Conservation (phyloP, 768 basidiomycete genomes). For the Naganishia vaughanmartiniae region DNA sequence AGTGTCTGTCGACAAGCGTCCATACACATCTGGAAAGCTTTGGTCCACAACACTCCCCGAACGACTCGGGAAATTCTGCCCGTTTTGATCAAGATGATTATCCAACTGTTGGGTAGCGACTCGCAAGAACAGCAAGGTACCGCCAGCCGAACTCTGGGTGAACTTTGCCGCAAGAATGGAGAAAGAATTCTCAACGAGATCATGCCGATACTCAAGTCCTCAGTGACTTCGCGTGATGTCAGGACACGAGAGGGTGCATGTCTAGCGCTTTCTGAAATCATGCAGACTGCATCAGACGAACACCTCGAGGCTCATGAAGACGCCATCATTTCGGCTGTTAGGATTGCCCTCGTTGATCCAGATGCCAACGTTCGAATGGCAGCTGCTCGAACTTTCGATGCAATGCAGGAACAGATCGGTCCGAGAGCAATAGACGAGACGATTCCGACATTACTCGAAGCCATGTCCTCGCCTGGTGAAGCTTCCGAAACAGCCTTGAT, state of each 20-base stretch:
- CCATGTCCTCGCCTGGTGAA: conserved; percentile 85
- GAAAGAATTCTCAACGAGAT: conserved; percentile 84
- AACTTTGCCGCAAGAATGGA: conserved; percentile 91
- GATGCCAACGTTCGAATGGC: conserved; percentile 80
- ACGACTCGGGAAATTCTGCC: conserved; percentile 76
- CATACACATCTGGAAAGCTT: conserved; percentile 95
- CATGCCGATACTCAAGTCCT: conserved; percentile 68
- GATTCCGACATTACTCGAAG: conserved; percentile 89
- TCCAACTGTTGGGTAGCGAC: conserved; percentile 67
- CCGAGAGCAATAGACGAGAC: conserved; percentile 91
- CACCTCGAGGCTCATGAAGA: conserved; percentile 86
- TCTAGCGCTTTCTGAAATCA: conserved; percentile 77
- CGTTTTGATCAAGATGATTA: conserved; percentile 76
- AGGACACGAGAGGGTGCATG: conserved; percentile 77
- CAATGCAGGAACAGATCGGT: conserved; percentile 86
- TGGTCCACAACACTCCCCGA: conserved; percentile 74
- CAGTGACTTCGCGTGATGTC: conserved; percentile 58
- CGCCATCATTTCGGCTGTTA: conserved; percentile 79
- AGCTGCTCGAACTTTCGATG: conserved; percentile 84
- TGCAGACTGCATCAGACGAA: conserved; percentile 79
- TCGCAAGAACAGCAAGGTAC: conserved; percentile 92
- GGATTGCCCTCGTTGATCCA: conserved; percentile 80
- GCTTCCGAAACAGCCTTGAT: conserved; percentile 93
- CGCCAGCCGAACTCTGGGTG: conserved; percentile 78
- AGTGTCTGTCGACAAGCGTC: conserved; percentile 83